Evolutionary conservation across 2,329 filamentous ascomycete species (phyloP), one percentile per base, ranked within the genome.

Genomic region (Fusarium sp.): DNA sequence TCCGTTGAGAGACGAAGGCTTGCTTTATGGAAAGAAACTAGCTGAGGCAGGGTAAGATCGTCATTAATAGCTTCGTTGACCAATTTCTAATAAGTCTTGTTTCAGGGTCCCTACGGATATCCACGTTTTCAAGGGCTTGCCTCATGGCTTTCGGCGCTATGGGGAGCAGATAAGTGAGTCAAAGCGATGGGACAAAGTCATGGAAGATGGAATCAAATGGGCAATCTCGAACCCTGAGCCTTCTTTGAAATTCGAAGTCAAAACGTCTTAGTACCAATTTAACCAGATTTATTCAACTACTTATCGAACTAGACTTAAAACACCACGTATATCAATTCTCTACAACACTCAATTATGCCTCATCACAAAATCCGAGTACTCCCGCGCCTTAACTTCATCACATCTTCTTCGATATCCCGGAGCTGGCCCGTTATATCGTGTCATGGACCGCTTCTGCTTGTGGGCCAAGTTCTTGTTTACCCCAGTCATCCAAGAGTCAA

Each of bases 401-500:
- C 79, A 81, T 12, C 76, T 68, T 71, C 75, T 78, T 53, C 84
- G 75, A 68, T 82, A 87, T 3, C 81, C 84, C 0, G 80, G 78
- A 0, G 81, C 83, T 7, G 81, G 78, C 0, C 85, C 85, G 30
- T 79, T 80, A 61, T 87, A 87, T 47, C 85, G 76, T 6, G 81
- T 81, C 68, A 87, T 79, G 11, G 77, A 82, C 47, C 84, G 77
- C 64, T 80, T 81, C 69, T 82, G 79, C 77, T 86, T 86, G 40
- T 80, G 77, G 18, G 78, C 76, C 42, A 87, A 71, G 61, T 87
- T 86, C 67, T 79, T 85, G 67, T 87, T 87, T 3, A 87, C 83
- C 1, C 85, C 86, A 3, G 85, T 87, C 84, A 87, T 86, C 86
- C 85, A 88, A 3, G 80, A 83, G 64, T 87, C 85, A 1, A 74